Evolutionary conservation across 768 basidiomycete genomes (phyloP).

Genomic region (Rhizopogon rudus): DNA sequence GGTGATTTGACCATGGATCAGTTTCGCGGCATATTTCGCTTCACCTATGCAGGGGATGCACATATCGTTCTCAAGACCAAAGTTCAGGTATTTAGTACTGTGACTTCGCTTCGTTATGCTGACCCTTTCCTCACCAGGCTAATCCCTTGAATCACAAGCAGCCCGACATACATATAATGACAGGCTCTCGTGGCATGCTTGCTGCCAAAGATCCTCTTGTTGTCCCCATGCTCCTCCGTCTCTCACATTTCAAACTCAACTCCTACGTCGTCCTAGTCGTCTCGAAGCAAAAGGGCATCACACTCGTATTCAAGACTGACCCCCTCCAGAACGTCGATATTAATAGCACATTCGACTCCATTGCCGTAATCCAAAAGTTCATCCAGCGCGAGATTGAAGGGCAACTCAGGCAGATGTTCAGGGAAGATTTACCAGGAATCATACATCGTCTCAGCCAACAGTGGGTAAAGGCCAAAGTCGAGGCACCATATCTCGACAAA

Average conservation of each 20-base stretch:
- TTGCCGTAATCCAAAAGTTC: constrained; percentile 96
- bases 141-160: constrained; percentile 94
- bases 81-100: constrained; percentile 64
- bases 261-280: constrained; percentile 98
- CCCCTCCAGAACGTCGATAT: constrained; percentile 98
- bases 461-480: constrained; percentile 93
- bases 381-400: constrained; percentile 97
- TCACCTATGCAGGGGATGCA: constrained; percentile 94
- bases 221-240: constrained; percentile 95
- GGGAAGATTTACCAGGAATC: constrained; percentile 94
- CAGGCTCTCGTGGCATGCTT: constrained; percentile 81
- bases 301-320: constrained; percentile 99
- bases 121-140: constrained; percentile 46
- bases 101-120: background rate
- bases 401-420: constrained; percentile 96
- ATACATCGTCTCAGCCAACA: constrained; percentile 94
- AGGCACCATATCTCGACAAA: constrained; percentile 79
- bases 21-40: constrained; percentile 93
- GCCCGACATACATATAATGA: constrained; percentile 84
- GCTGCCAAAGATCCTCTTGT: constrained; percentile 93
- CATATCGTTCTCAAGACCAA: constrained; percentile 83
- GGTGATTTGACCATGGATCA: constrained; percentile 95
- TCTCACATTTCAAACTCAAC: constrained; percentile 90
- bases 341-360: constrained; percentile 95
- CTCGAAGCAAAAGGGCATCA: constrained; percentile 96